Conservation (phyloP, 148 eudicot species). For the Rhododendron williamsianum region DNA sequence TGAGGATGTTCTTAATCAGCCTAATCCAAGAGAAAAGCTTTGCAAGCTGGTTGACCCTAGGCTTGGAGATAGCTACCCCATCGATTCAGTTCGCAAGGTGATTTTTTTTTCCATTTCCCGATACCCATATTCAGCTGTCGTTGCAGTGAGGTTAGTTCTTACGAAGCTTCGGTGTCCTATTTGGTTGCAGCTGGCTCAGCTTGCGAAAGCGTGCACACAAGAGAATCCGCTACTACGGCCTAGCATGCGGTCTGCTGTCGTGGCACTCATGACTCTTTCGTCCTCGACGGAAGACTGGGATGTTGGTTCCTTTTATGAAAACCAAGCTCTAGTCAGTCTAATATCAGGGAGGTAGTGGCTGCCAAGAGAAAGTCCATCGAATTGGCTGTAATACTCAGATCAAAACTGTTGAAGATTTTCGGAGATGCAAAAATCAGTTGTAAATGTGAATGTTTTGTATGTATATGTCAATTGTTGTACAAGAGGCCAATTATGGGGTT, state of each 20-base stretch:
- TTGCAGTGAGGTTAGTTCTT: background rate
- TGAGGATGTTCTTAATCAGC: conserved; percentile 41
- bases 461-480: too few relatives aligned
- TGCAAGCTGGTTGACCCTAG: conserved; percentile 62
- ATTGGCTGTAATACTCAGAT: background rate
- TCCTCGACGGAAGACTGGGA: conserved; percentile 66
- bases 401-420: background rate
- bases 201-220: conserved; percentile 73
- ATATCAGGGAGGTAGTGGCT: too few relatives aligned
- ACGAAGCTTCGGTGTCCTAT: background rate
- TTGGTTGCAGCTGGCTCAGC: conserved; percentile 42
- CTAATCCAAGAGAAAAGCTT: conserved; percentile 47
- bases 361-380: background rate
- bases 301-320: conserved; percentile 43
- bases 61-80: conserved; percentile 59
- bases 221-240: conserved; percentile 61
- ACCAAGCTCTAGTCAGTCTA: conserved; percentile 41
- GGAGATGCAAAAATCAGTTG: too few relatives aligned
- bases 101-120: background rate
- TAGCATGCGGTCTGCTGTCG: conserved; percentile 67
- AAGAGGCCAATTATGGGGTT: background rate
- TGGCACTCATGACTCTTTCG: conserved; percentile 59
- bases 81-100: conserved; percentile 49
- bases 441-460: background rate
- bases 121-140: background rate